Evolutionary conservation across 768 basidiomycete genomes (phyloP).

Genomic region (Pluteus cervinus): DNA sequence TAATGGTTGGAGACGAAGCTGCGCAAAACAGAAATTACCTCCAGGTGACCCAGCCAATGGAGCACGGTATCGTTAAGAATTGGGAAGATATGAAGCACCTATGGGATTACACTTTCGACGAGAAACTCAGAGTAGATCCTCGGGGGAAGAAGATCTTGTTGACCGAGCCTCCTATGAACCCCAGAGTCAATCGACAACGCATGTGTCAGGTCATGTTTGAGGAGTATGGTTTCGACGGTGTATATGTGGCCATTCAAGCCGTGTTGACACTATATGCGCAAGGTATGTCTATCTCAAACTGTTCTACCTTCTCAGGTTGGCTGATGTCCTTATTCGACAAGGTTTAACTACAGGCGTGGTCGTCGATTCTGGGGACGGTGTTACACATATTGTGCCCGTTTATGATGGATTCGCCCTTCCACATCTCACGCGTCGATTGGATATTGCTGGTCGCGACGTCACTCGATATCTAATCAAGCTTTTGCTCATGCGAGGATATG

Average conservation of each 20-base stretch:
- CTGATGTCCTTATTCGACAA: conserved; percentile 24
- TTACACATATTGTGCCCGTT: conserved; percentile 98
- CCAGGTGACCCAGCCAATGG: conserved; percentile 97
- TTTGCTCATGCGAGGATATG: conserved; percentile 99
- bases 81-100: conserved; percentile 99
- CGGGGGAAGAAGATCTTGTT: conserved; percentile 84
- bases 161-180: conserved; percentile 99
- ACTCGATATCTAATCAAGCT: conserved; percentile 99
- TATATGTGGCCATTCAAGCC: conserved; percentile 98
- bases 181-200: conserved; percentile 82
- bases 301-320: conserved; percentile 1
- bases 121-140: conserved; percentile 89
- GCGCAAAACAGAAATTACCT: conserved; percentile 91
- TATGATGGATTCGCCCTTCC: conserved; percentile 96
- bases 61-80: conserved; percentile 97
- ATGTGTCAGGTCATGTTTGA: conserved; percentile 99
- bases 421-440: conserved; percentile 88
- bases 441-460: conserved; percentile 97
- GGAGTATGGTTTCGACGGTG: conserved; percentile 92
- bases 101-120: conserved; percentile 98
- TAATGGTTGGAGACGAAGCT: conserved; percentile 98
- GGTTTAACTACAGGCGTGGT: conserved; percentile 98
- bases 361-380: conserved; percentile 98
- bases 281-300: conserved; percentile 46
- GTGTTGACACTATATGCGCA: conserved; percentile 98